Percentiles rank a stretch among this genome's conserved stretches.
Evolutionary conservation across 805 yeast species (phyloP).

Genomic region (Yarrowia sp.): DNA sequence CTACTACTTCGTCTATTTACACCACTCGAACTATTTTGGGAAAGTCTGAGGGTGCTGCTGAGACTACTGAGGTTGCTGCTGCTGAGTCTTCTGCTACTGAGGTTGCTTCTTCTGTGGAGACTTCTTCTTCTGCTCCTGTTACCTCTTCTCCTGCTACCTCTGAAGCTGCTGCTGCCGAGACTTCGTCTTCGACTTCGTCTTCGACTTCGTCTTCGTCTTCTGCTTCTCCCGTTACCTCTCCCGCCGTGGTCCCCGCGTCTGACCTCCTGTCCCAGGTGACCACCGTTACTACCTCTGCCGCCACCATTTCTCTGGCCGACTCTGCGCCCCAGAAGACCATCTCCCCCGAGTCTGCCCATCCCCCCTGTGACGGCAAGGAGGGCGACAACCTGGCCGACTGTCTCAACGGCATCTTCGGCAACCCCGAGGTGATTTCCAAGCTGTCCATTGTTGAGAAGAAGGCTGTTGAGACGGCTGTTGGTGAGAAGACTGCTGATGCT

Average conservation of each 20-base stretch:
- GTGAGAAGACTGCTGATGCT: neutral
- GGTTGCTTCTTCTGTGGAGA: neutral
- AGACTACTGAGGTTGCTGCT: neutral
- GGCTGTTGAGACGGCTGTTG: neutral
- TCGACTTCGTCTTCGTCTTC: neutral
- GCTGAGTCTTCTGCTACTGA: neutral
- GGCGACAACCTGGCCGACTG: constrained; percentile 25
- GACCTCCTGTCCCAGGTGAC: constrained; percentile 10
- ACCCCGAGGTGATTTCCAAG: constrained; percentile 10
- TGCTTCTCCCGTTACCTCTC: neutral
- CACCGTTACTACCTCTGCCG: constrained; percentile 15
- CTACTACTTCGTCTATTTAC: neutral
- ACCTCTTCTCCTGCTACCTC: neutral
- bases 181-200: neutral
- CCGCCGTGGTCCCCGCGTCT: constrained; percentile 26
- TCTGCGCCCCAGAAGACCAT: constrained; percentile 26
- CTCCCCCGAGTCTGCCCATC: constrained; percentile 23
- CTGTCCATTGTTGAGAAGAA: neutral
- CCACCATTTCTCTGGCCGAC: constrained; percentile 22
- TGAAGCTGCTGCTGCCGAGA: neutral
- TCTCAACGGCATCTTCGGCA: constrained; percentile 18
- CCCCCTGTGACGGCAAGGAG: constrained; percentile 24
- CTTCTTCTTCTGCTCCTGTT: neutral
- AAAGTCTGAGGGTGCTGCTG: neutral
- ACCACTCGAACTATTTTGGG: neutral